Percentiles rank a stretch among this genome's conserved stretches.
These are phyloP conservation scores for Symbiotaphrina buchneri DNA, from an alignment of 495 filamentous ascomycete genomes.

Conservation along the genomic window DNA sequence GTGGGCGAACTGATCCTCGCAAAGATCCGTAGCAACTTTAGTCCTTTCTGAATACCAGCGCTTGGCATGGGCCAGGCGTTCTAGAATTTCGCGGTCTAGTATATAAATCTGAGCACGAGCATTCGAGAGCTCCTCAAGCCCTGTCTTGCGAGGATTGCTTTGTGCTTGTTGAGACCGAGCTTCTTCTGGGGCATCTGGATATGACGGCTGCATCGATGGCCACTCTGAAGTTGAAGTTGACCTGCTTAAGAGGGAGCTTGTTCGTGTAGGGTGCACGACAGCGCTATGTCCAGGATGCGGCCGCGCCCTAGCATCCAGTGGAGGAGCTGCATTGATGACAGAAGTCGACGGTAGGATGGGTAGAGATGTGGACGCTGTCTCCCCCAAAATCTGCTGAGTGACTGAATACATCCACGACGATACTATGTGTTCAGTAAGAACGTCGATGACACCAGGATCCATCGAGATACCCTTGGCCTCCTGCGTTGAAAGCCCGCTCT, in stretches of 20 bases:
- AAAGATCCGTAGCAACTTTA: too few species aligned
- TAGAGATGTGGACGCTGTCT: conserved; percentile 47
- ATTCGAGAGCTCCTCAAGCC: conserved; percentile 65
- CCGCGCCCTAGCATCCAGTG: conserved; percentile 1
- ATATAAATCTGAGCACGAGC: conserved; percentile 57
- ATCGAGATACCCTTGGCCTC: conserved; percentile 9
- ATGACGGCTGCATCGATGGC: too few species aligned
- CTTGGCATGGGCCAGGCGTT: conserved; percentile 43
- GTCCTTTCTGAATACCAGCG: conserved; percentile 67
- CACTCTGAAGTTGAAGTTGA: conserved; percentile 6
- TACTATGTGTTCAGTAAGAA: conserved; percentile 59
- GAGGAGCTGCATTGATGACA: conserved; percentile 2
- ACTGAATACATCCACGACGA: conserved; percentile 70
- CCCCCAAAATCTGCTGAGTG: conserved; percentile 50
- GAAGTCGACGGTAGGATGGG: conserved; percentile 36
- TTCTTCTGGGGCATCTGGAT: too few species aligned
- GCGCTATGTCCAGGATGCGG: conserved; percentile 30
- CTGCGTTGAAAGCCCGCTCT: conserved; percentile 9
- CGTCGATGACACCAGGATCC: conserved; percentile 10
- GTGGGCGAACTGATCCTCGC: too few species aligned
- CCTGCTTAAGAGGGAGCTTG: conserved; percentile 28
- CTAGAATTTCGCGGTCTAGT: conserved; percentile 58
- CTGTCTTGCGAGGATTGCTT: conserved; percentile 39
- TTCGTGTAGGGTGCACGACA: conserved; percentile 35
- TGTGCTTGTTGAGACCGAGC: too few species aligned